Base-by-base conservation (phyloP, 306 rosid genomes). In the Prunus mira region DNA sequence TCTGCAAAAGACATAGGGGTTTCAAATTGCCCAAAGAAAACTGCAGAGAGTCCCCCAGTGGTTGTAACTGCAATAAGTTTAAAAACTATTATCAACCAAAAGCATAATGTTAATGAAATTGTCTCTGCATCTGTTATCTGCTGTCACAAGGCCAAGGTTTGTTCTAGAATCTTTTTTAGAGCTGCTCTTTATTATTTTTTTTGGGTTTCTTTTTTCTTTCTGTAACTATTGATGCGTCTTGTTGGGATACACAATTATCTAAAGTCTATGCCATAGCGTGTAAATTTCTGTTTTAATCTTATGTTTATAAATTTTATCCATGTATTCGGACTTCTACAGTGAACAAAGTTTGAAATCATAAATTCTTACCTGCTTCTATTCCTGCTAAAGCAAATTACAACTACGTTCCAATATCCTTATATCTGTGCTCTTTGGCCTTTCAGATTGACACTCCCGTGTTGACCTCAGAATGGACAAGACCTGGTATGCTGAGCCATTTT, bases 371-470 rank as follows among this genome's bases (percentile, higher is more conserved):
- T 67, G 58, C 62, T 63, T 7, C 45, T 52, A 68, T 27, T 5
- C 9, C 38, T n/a, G 64, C 38, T 14, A 58, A 50, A 4, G 24
- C 52, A 38, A 52, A 6, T 1, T 67, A 52, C 18, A 30, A 63
- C 43, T 49, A n/a, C 63, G 61, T 65, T 72, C 51, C 12, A 63
- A 41, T 74, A 15, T 67, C 12, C 22, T 47, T 18, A 70, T 28
- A 65, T 6, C 71, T 66, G 69, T 77, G 49, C 67, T 83, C 72
- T 75, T 71, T 84, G 86, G 75, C 66, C 46, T 78, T 82, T 85
- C 89, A 95, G 97, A 92, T 95, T 78, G 97, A 95, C 78, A 86
- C 91, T 75, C 99, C 99, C 22, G 91, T 92, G 97, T 77, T 89
- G 89, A 88, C 96, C 73, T 88, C 97, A 55, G 97, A 95, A 84